Evolutionary conservation across 2,329 filamentous ascomycete genomes (phyloP).

Genomic region (Pyrenophora seminiperda): DNA sequence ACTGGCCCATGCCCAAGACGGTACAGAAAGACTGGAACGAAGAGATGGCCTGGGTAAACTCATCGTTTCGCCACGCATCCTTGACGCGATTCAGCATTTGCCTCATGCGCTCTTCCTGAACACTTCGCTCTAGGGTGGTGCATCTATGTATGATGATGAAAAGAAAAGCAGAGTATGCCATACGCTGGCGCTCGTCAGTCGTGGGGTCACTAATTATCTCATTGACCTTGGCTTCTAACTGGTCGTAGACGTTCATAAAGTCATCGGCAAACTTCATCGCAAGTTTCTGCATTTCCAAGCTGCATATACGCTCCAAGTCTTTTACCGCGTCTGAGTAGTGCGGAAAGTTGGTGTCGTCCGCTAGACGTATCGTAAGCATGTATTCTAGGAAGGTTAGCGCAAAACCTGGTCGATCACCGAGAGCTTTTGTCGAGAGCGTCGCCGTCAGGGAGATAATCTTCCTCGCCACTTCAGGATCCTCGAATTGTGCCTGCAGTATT

Average conservation of each 20-base stretch:
- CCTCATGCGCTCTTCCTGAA: slow-evolving; percentile 72
- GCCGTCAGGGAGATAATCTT: slow-evolving; percentile 81
- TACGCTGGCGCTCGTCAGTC: slow-evolving; percentile 79
- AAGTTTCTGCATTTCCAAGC: slow-evolving; percentile 84
- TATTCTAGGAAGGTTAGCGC: slow-evolving; percentile 91
- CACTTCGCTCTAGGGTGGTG: slow-evolving; percentile 70
- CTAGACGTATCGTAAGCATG: slow-evolving; percentile 82
- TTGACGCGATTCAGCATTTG: slow-evolving; percentile 84
- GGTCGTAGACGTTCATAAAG: slow-evolving; percentile 83
- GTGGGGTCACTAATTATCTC: slow-evolving; percentile 75
- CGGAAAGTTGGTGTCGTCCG: slow-evolving; percentile 70
- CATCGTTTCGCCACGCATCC: slow-evolving; percentile 75
- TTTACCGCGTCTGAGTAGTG: slow-evolving; percentile 87
- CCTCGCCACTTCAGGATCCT: slow-evolving; percentile 84
- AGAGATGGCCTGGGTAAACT: slow-evolving; percentile 70
- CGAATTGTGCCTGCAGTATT: slow-evolving; percentile 72
- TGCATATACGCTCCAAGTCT: slow-evolving; percentile 82
- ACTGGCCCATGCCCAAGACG: slow-evolving; percentile 77
- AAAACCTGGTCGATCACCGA: slow-evolving; percentile 77
- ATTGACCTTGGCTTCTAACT: slow-evolving; percentile 81
- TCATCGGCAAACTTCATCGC: slow-evolving; percentile 91
- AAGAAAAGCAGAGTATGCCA: slow-evolving; percentile 86
- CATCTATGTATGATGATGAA: slow-evolving; percentile 94
- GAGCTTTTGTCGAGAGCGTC: slow-evolving; percentile 79
- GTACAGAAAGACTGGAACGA: slow-evolving; percentile 80